phyloP scores from a whole-genome alignment of 1,139 yeast genomes.

The Nakaseomyces nivariensis region DNA sequence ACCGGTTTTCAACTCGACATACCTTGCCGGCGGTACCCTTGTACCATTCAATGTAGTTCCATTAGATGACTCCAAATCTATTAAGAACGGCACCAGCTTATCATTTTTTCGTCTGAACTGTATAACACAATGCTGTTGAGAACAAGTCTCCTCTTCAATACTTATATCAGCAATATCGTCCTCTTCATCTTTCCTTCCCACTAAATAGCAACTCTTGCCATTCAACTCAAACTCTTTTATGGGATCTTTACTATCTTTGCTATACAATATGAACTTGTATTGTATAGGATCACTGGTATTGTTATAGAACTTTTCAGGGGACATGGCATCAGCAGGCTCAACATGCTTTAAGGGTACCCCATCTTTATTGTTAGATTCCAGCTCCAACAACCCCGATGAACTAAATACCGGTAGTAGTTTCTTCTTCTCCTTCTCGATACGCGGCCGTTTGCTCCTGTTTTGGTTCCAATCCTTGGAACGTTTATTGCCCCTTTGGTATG shows the following conservation, averaged over 20 bases:
- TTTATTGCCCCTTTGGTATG: background rate
- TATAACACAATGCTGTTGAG: conserved; percentile 48
- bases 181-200: conserved; percentile 32
- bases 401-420: conserved; percentile 28
- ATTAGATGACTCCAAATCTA: conserved; percentile 45
- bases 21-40: conserved; percentile 37
- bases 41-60: conserved; percentile 44
- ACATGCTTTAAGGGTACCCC: conserved; percentile 37
- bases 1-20: conserved; percentile 38
- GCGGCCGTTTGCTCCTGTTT: conserved; percentile 2
- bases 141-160: conserved; percentile 36
- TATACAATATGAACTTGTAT: conserved; percentile 18
- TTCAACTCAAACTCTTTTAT: conserved; percentile 28
- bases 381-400: conserved; percentile 39
- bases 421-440: background rate
- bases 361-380: conserved; percentile 34
- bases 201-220: conserved; percentile 29
- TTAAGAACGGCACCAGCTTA: conserved; percentile 33
- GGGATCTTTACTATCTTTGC: conserved; percentile 8
- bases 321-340: conserved; percentile 36
- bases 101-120: conserved; percentile 34
- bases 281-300: conserved; percentile 5
- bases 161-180: conserved; percentile 36
- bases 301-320: conserved; percentile 26
- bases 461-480: background rate